These are phyloP conservation scores for Magnaporthales sp. DNA, from an alignment of 2,329 filamentous ascomycete species.

Conservation along the genomic window DNA sequence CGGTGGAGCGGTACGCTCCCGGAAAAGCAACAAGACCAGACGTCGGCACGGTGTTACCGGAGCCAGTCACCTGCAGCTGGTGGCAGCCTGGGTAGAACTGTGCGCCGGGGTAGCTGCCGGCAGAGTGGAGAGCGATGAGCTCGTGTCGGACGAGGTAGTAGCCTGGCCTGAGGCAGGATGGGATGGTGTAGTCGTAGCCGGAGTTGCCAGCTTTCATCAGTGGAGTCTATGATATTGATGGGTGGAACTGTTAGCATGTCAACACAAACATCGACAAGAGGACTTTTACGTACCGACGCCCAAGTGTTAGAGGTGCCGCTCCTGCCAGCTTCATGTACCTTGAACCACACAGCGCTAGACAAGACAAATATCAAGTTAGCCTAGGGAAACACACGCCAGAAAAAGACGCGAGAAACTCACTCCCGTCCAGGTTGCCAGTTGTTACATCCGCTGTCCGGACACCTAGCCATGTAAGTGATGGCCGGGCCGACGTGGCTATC, in stretches of 20 bases:
- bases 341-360: no score
- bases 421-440: slow-evolving; percentile 32
- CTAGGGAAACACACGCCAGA: no score
- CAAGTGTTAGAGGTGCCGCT: slow-evolving; percentile 39
- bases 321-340: slow-evolving; percentile 41
- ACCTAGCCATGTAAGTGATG: slow-evolving; percentile 52
- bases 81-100: slow-evolving; percentile 31
- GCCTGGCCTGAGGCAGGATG: slow-evolving; percentile 39
- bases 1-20: slow-evolving; percentile 19
- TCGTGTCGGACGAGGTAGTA: slow-evolving; percentile 52
- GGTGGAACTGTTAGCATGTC: no score
- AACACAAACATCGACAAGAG: no score
- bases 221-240: no score
- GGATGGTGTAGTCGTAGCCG: no score
- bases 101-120: slow-evolving; percentile 38
- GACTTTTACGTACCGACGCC: slow-evolving; percentile 32
- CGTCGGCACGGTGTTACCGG: slow-evolving; percentile 18
- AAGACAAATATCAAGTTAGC: no score
- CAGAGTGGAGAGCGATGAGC: slow-evolving; percentile 44
- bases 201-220: no score
- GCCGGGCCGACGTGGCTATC: slow-evolving; percentile 43
- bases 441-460: slow-evolving; percentile 42
- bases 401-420: no score
- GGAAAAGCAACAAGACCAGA: slow-evolving; percentile 24
- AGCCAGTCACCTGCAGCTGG: slow-evolving; percentile 24